phyloP scores from a whole-genome alignment of 306 rosid species.

The Fagus sylvatica region DNA sequence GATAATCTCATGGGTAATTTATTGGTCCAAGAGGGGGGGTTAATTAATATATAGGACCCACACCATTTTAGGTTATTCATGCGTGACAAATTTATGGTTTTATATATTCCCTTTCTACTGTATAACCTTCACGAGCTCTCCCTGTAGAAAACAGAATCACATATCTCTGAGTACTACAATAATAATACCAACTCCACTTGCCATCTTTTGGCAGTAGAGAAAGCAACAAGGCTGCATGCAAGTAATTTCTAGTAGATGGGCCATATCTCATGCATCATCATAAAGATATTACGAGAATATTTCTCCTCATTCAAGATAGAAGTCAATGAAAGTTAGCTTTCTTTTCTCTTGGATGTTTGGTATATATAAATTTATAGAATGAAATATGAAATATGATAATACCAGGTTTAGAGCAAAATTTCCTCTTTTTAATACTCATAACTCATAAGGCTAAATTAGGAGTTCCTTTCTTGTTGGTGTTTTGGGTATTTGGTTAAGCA shows the following conservation, averaged over 20 bases:
- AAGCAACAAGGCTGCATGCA: neutral
- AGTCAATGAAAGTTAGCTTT: neutral
- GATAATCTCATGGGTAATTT: too few relatives aligned
- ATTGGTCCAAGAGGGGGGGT: neutral
- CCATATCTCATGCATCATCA: too few relatives aligned
- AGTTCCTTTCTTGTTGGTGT: too few relatives aligned
- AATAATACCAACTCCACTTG: neutral
- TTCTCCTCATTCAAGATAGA: too few relatives aligned
- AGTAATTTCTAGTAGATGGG: neutral
- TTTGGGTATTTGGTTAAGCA: too few relatives aligned
- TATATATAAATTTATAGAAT: neutral
- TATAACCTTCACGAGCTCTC: neutral
- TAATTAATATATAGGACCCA: neutral
- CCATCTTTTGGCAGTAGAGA: neutral
- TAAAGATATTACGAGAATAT: too few relatives aligned
- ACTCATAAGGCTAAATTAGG: too few relatives aligned
- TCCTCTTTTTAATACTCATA: neutral
- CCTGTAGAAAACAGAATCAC: neutral
- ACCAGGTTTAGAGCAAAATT: neutral
- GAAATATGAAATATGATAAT: neutral
- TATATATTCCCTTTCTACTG: neutral
- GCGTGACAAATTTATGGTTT: slow-evolving; percentile 40
- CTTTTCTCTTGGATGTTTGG: neutral
- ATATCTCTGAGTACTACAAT: neutral
- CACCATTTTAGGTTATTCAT: neutral